Base-by-base conservation (phyloP, 148 eudicot species). In the Camellia lanceoleosa region DNA sequence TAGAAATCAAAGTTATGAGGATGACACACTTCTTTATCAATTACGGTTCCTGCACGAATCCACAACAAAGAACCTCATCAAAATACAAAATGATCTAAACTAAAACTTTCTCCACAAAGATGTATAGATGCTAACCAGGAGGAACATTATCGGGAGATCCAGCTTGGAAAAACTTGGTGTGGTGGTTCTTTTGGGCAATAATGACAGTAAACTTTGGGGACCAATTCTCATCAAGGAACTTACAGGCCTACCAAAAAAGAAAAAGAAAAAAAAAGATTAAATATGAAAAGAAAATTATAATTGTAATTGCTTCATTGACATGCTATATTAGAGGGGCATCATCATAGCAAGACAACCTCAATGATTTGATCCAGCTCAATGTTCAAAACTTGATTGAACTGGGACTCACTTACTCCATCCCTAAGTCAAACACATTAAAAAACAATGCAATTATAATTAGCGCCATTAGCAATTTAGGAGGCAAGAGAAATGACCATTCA, bases 341-440 rank as follows among this genome's bases (percentile, higher is more conserved):
- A 41, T 55, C 15, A 2, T 60, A 38, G 68, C 16, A 59, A 5
- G 18, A 1, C 51, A 76, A 89, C 92, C 95, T 91, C 89, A 62
- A 89, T 88, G 42, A 91, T 89, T 78, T 88, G 87, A 70, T 88
- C 91, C 51, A 91, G 79, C 68, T 91, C 95, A 23, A 86, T 85
- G 73, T 86, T 88, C 78, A 91, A 75, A 9, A 91, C 90, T 82
- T 91, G 91, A 18, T 88, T 87, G 79, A 91, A 90, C 69, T 91
- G 92, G 0, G 91, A 88, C 75, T 87, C 90, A 42, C 92, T 89
- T 3, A 91, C 89, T 38, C 95, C 95, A 80, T 91, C 91, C 88
- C 95, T 91, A 54, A 14, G 5, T 46, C 20, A 2, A 20, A 16
- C 62, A 11, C 62, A 59, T 12, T 11, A 59, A 59, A 11, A 59